phyloP scores from a whole-genome alignment of 495 filamentous ascomycete species.

The Lasiosphaeria hispida region DNA sequence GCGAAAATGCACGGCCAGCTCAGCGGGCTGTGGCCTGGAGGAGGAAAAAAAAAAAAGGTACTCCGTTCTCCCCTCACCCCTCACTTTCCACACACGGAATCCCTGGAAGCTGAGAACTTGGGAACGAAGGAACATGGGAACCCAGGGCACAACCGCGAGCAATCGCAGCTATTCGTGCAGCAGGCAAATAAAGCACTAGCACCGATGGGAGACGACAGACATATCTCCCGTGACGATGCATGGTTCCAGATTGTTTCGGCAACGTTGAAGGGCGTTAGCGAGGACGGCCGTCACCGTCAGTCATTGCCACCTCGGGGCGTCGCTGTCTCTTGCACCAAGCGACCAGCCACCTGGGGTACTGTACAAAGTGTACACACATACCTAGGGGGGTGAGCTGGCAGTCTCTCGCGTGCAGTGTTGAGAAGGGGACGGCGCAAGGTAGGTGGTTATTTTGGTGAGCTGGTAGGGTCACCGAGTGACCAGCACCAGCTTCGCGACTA shows the following conservation, averaged over 20 bases:
- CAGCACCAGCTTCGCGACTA: background rate
- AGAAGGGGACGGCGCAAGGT: too few relatives aligned
- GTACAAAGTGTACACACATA: background rate
- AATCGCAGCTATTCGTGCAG: too few relatives aligned
- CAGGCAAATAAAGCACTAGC: background rate
- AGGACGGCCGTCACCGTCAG: background rate
- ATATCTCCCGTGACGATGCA: slow-evolving; percentile 12
- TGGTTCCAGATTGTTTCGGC: slow-evolving; percentile 14
- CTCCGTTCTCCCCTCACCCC: too few relatives aligned
- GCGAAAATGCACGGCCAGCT: slow-evolving; percentile 36
- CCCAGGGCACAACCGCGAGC: too few relatives aligned
- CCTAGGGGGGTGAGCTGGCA: background rate
- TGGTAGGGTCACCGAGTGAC: slow-evolving; percentile 4
- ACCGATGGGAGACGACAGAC: background rate
- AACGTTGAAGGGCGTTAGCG: background rate
- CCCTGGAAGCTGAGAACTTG: too few relatives aligned
- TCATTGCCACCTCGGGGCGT: slow-evolving; percentile 1
- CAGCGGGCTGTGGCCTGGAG: slow-evolving; percentile 27
- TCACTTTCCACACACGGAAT: too few relatives aligned
- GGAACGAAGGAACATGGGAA: too few relatives aligned
- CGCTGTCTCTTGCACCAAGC: background rate
- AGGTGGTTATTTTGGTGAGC: slow-evolving; percentile 6
- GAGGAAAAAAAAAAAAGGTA: slow-evolving; percentile 6
- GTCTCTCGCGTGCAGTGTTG: too few relatives aligned
- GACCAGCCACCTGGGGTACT: too few relatives aligned